A percentile compares a stretch with the other conserved stretches of the same genome.
These are phyloP conservation scores for Leccinum obscurum DNA, from an alignment of 768 basidiomycete genomes.

Conservation along the genomic window DNA sequence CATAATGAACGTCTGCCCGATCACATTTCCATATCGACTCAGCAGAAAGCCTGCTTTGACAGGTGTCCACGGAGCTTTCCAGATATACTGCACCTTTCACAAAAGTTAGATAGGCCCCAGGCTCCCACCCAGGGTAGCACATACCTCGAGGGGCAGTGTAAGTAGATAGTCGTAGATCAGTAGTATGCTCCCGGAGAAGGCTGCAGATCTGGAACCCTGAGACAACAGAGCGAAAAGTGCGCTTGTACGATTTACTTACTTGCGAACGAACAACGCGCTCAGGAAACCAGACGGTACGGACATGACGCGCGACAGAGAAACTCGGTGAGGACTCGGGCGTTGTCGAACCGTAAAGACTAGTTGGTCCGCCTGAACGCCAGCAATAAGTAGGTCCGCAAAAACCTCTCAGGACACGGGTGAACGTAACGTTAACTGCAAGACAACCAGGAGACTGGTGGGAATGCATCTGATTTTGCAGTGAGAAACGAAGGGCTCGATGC, in stretches of 20 bases:
- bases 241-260: background rate
- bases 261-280: background rate
- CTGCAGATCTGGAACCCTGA: background rate
- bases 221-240: background rate
- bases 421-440: background rate
- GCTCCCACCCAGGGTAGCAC: background rate
- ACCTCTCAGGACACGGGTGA: background rate
- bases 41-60: slow-evolving; percentile 16
- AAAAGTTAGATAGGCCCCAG: background rate
- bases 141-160: slow-evolving; percentile 14
- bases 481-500: too few species aligned
- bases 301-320: background rate
- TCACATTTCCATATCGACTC: slow-evolving; percentile 20
- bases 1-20: slow-evolving; percentile 11
- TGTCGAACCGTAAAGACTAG: background rate
- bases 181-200: background rate
- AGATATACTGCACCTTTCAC: slow-evolving; percentile 14
- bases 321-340: background rate
- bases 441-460: background rate
- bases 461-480: background rate
- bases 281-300: background rate
- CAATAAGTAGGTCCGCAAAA: background rate
- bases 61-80: slow-evolving; percentile 15
- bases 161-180: slow-evolving; percentile 14
- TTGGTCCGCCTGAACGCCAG: background rate